Percentiles rank a stretch among this genome's conserved stretches.
Conservation (phyloP, 2,329 filamentous ascomycete genomes). For the Alternaria postmessia region DNA sequence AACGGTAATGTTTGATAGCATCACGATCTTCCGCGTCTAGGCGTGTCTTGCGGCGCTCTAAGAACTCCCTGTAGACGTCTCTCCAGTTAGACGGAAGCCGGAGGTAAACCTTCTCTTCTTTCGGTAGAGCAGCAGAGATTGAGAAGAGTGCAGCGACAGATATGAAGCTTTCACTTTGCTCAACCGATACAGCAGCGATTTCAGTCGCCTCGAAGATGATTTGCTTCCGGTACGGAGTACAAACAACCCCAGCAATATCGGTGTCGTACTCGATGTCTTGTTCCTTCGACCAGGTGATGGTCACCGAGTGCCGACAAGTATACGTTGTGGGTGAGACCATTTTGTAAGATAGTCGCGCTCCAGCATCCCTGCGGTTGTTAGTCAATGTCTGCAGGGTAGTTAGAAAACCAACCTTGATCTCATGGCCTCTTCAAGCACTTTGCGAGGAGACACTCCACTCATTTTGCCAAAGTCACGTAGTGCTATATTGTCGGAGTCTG, state of each 20-base stretch:
- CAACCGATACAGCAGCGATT: constrained; percentile 75
- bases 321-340: constrained; percentile 77
- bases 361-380: constrained; percentile 66
- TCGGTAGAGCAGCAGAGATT: constrained; percentile 77
- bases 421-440: constrained; percentile 86
- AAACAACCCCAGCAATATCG: constrained; percentile 54
- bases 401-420: constrained; percentile 68
- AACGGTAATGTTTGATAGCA: constrained; percentile 71
- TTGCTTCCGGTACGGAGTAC: constrained; percentile 55
- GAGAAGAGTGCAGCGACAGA: constrained; percentile 84
- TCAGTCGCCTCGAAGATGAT: constrained; percentile 76
- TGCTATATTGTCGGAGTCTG: constrained; percentile 61
- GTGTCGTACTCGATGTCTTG: constrained; percentile 63
- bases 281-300: constrained; percentile 79
- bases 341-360: constrained; percentile 71
- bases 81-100: constrained; percentile 82
- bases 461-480: constrained; percentile 87
- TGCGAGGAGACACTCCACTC: constrained; percentile 76
- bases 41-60: constrained; percentile 72
- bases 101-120: constrained; percentile 85
- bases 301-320: constrained; percentile 77
- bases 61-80: constrained; percentile 84
- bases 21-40: constrained; percentile 75
- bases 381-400: not conserved
- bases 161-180: constrained; percentile 87